Percentiles rank a stretch among this genome's conserved stretches.
These are phyloP conservation scores for Aspergillus quadrilineatus DNA, from an alignment of 2,329 filamentous ascomycete genomes.

Conservation along the genomic window DNA sequence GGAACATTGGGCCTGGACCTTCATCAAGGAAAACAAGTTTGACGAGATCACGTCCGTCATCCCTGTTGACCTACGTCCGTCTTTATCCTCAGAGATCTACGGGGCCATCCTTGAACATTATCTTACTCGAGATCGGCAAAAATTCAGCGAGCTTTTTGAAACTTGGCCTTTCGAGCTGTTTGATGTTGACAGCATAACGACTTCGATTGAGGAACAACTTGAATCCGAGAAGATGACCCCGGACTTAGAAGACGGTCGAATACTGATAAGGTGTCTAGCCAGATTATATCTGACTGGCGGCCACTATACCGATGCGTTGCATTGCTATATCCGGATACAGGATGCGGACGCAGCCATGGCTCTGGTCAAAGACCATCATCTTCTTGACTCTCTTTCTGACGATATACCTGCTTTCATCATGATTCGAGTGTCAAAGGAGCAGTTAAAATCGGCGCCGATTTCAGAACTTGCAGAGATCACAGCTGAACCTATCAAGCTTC, in stretches of 20 bases:
- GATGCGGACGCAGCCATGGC: slow-evolving; percentile 87
- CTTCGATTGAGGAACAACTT: slow-evolving; percentile 78
- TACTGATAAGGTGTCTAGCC: slow-evolving; percentile 82
- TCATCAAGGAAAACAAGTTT: slow-evolving; percentile 80
- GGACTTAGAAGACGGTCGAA: slow-evolving; percentile 82
- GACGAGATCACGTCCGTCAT: slow-evolving; percentile 87
- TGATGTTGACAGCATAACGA: slow-evolving; percentile 72
- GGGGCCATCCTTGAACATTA: slow-evolving; percentile 89
- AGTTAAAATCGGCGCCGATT: slow-evolving; percentile 63
- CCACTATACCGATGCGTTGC: slow-evolving; percentile 77
- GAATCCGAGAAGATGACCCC: slow-evolving; percentile 71
- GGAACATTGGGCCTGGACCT: slow-evolving; percentile 95
- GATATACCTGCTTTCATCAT: slow-evolving; percentile 88
- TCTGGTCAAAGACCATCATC: slow-evolving; percentile 80
- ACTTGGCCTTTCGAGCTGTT: slow-evolving; percentile 83
- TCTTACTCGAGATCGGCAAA: slow-evolving; percentile 70
- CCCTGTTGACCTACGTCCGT: slow-evolving; percentile 74
- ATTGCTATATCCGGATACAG: slow-evolving; percentile 84
- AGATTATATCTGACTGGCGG: slow-evolving; percentile 80
- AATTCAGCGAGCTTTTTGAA: slow-evolving; percentile 76
- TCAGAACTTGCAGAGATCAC: slow-evolving; percentile 76
- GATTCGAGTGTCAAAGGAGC: slow-evolving; percentile 74
- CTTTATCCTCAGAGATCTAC: slow-evolving; percentile 78
- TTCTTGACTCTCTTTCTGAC: slow-evolving; percentile 85
- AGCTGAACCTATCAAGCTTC: slow-evolving; percentile 76